Evolutionary conservation across 352 stramenopile species (phyloP).

Genomic region (Globisporangium perplexum): DNA sequence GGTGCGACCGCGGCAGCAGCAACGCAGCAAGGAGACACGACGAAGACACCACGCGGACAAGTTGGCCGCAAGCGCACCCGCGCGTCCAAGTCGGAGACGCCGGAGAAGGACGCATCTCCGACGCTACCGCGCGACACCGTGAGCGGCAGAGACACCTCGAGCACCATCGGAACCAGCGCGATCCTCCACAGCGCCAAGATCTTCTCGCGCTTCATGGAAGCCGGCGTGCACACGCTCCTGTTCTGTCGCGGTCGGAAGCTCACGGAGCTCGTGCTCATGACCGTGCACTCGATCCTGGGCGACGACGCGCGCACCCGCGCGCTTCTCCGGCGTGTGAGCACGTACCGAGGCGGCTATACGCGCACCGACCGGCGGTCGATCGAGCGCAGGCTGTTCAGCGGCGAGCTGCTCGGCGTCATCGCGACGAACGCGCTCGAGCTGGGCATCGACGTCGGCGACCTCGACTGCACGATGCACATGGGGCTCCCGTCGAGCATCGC

Average conservation of each 20-base stretch:
- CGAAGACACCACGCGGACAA: neutral
- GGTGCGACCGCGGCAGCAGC: neutral
- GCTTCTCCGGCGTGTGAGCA: conserved; percentile 77
- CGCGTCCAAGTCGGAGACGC: neutral
- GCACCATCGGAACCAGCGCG: conserved; percentile 28
- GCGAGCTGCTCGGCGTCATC: conserved; percentile 93
- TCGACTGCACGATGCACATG: conserved; percentile 96
- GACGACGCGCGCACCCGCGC: conserved; percentile 41
- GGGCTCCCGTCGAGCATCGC: conserved; percentile 91
- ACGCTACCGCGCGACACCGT: neutral
- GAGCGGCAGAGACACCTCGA: neutral
- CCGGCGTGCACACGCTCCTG: conserved; percentile 90
- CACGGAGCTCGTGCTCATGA: conserved; percentile 90
- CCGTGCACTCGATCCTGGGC: conserved; percentile 64
- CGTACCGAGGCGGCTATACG: conserved; percentile 96
- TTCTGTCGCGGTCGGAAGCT: conserved; percentile 95
- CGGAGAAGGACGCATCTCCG: neutral
- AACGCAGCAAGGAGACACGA: neutral
- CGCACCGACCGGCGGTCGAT: conserved; percentile 89
- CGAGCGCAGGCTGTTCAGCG: conserved; percentile 92
- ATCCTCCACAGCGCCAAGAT: conserved; percentile 92
- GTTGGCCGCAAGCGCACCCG: neutral
- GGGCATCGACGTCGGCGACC: conserved; percentile 92
- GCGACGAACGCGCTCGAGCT: conserved; percentile 97
- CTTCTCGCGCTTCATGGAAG: conserved; percentile 87